Conservation (phyloP, 495 filamentous ascomycete species). For the Tuber calosporum region DNA sequence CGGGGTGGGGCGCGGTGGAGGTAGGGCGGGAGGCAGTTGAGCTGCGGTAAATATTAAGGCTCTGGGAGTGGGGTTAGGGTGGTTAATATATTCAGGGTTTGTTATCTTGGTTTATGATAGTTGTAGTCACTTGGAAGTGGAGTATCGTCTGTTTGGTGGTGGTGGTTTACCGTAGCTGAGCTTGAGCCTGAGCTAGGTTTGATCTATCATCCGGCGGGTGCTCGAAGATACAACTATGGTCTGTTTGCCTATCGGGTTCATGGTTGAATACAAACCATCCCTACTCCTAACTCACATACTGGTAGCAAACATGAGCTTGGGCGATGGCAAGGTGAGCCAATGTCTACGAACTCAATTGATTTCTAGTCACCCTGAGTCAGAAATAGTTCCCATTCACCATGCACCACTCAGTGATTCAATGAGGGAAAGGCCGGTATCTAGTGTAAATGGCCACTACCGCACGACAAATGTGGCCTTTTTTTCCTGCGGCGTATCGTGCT, state of each 20-base stretch:
- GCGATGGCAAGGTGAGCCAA: neutral
- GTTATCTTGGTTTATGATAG: neutral
- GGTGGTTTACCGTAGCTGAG: neutral
- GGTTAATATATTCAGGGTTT: neutral
- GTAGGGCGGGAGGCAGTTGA: neutral
- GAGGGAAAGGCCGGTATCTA: neutral
- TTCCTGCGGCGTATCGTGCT: neutral
- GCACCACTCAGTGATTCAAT: neutral
- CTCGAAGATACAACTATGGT: neutral
- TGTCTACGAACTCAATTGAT: neutral
- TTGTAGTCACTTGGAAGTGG: neutral
- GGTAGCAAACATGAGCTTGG: neutral
- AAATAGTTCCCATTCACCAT: neutral
- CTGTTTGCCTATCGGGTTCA: neutral
- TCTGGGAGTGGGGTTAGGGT: neutral
- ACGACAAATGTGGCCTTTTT: neutral
- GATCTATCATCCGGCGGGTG: neutral
- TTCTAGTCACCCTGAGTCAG: neutral
- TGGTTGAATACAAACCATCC: neutral
- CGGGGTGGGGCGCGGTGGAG: neutral
- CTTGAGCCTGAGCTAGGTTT: neutral
- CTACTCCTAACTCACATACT: neutral
- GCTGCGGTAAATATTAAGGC: neutral
- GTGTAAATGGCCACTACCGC: neutral
- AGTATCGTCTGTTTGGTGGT: neutral